Evolutionary conservation across 352 stramenopile species (phyloP).

Genomic region (Elongisporangium prolatum): DNA sequence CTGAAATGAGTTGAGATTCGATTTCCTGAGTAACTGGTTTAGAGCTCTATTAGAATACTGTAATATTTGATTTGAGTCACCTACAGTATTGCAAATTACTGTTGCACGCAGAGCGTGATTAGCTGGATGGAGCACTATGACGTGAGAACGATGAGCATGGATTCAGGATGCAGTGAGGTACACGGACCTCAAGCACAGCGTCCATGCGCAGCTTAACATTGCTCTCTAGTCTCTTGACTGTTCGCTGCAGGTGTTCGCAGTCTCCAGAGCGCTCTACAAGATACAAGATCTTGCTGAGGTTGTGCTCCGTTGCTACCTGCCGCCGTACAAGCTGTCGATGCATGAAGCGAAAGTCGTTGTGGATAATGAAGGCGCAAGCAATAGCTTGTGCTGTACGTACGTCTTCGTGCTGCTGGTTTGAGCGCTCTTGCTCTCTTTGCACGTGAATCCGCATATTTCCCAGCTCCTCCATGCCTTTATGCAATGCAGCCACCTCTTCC

Average conservation of each 20-base stretch:
- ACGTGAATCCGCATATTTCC: conserved; percentile 21
- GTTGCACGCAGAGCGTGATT: conserved; percentile 29
- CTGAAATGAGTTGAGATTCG: too few species aligned
- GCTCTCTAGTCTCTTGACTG: conserved; percentile 33
- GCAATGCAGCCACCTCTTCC: conserved; percentile 18
- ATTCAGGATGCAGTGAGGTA: neutral
- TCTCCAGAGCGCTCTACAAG: conserved; percentile 29
- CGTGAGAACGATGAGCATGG: neutral
- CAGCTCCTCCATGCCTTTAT: conserved; percentile 29
- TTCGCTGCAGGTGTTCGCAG: conserved; percentile 27
- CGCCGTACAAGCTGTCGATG: conserved; percentile 19
- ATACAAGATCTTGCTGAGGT: conserved; percentile 29
- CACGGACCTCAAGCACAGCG: conserved; percentile 41
- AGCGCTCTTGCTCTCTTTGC: conserved; percentile 24
- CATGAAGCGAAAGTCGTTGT: too few species aligned
- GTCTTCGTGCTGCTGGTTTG: conserved; percentile 15
- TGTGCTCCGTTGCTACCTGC: conserved; percentile 20
- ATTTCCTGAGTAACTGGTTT: too few species aligned
- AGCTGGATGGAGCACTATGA: conserved; percentile 15
- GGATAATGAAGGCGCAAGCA: too few species aligned
- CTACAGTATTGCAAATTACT: too few species aligned
- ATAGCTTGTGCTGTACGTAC: conserved; percentile 18
- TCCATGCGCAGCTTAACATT: conserved; percentile 48
- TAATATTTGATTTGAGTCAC: too few species aligned
- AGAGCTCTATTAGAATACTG: too few species aligned